Conservation (phyloP, 371 early-diverging fungal species). For the Mucor velutinosus region DNA sequence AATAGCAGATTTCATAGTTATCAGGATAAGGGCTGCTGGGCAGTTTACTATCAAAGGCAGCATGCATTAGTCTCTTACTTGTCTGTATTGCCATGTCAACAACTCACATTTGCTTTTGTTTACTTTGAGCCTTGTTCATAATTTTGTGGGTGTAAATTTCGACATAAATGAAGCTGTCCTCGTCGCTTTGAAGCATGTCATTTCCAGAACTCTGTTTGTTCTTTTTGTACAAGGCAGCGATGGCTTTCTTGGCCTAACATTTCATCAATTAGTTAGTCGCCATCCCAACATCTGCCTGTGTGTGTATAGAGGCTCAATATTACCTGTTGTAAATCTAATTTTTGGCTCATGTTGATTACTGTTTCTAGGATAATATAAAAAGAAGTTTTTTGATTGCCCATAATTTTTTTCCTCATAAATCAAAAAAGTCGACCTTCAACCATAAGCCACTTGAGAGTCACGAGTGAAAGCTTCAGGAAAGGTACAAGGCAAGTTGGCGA, state of each 20-base stretch:
- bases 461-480: background rate
- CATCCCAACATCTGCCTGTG: background rate
- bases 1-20: conserved; percentile 17
- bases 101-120: conserved; percentile 16
- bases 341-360: conserved; percentile 11
- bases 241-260: conserved; percentile 23
- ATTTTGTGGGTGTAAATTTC: conserved; percentile 23
- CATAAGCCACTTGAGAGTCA: conserved; percentile 13
- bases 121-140: conserved; percentile 15
- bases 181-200: conserved; percentile 19
- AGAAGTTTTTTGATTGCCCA: conserved; percentile 2
- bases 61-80: background rate
- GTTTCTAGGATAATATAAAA: background rate
- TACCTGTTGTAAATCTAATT: conserved; percentile 22
- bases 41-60: conserved; percentile 6
- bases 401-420: background rate
- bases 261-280: background rate
- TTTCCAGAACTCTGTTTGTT: conserved; percentile 7
- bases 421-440: background rate
- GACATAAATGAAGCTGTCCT: conserved; percentile 10
- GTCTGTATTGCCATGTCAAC: background rate
- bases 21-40: conserved; percentile 10
- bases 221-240: conserved; percentile 24
- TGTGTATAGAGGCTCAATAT: background rate
- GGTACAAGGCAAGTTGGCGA: background rate